Conservation (phyloP, 495 filamentous ascomycete species). For the Penicillium salamii region DNA sequence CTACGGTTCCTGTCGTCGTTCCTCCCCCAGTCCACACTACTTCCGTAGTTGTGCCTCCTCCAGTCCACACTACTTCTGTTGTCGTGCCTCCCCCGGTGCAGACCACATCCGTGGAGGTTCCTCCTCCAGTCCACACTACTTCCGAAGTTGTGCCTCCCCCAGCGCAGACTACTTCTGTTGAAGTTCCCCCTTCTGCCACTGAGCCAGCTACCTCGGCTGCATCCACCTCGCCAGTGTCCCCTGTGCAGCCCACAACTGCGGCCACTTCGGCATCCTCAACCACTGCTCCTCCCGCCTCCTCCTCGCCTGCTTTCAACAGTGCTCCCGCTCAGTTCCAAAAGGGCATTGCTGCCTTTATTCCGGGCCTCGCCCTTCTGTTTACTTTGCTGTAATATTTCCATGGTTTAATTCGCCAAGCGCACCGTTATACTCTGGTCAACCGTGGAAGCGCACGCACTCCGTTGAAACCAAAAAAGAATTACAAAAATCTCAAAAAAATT, state of each 20-base stretch:
- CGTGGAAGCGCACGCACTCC: too few species aligned
- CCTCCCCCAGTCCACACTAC: not conserved
- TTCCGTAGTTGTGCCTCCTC: not conserved
- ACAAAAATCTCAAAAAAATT: conserved; percentile 10
- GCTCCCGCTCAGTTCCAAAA: conserved; percentile 23
- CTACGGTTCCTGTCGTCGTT: conserved; percentile 5
- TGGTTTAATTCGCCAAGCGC: not conserved
- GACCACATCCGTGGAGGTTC: conserved; percentile 2
- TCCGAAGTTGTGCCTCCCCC: not conserved
- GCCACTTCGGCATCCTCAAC: conserved; percentile 7
- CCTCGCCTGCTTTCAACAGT: conserved; percentile 18
- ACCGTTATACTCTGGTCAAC: not conserved
- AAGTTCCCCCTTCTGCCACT: conserved; percentile 3
- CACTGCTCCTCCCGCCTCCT: conserved; percentile 10
- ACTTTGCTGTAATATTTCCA: conserved; percentile 14
- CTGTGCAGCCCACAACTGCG: not conserved
- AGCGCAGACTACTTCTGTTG: not conserved
- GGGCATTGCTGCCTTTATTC: conserved; percentile 18
- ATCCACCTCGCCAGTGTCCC: conserved; percentile 5
- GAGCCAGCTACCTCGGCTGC: conserved; percentile 7
- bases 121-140: not conserved
- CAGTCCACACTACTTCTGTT: not conserved
- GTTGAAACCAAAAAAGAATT: not conserved
- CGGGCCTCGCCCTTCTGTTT: conserved; percentile 16
- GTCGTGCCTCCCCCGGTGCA: not conserved